Percentiles rank a stretch among this genome's conserved stretches.
These are phyloP conservation scores for Kernera saxatilis DNA, from an alignment of 345 rosid species.

Conservation along the genomic window DNA sequence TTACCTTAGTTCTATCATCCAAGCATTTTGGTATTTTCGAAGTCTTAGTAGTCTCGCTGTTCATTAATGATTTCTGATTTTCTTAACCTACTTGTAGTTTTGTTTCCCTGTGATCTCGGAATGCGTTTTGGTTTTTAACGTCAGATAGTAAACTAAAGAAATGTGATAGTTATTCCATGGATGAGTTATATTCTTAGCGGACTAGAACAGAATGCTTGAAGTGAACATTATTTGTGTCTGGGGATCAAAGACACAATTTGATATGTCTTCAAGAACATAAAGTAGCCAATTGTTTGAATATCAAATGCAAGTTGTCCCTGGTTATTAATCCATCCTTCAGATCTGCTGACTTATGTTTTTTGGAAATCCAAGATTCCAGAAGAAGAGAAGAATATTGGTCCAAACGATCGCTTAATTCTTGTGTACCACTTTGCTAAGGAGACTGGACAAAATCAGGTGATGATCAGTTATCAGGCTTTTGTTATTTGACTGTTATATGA, in stretches of 20 bases:
- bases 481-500: not conserved
- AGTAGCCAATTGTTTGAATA: constrained; percentile 8
- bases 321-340: not conserved
- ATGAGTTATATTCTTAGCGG: not conserved
- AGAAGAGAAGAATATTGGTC: constrained; percentile 93
- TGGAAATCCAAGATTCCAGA: constrained; percentile 73
- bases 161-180: not conserved
- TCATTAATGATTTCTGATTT: not conserved
- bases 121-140: not conserved
- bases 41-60: not conserved
- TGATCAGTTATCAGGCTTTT: constrained; percentile 7
- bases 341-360: not conserved
- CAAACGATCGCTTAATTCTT: constrained; percentile 81
- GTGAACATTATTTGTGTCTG: not conserved
- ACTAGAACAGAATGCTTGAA: not conserved
- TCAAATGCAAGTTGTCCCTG: not conserved
- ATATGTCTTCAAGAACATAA: not conserved
- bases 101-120: not conserved
- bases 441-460: constrained; percentile 72
- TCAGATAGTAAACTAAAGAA: not conserved
- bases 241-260: not conserved
- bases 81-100: not conserved
- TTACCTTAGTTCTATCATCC: not conserved
- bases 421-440: constrained; percentile 91
- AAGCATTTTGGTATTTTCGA: not conserved